A percentile compares a stretch with the other conserved stretches of the same genome.
Conservation (phyloP, 495 filamentous ascomycete species). For the Aspergillus leporis region DNA sequence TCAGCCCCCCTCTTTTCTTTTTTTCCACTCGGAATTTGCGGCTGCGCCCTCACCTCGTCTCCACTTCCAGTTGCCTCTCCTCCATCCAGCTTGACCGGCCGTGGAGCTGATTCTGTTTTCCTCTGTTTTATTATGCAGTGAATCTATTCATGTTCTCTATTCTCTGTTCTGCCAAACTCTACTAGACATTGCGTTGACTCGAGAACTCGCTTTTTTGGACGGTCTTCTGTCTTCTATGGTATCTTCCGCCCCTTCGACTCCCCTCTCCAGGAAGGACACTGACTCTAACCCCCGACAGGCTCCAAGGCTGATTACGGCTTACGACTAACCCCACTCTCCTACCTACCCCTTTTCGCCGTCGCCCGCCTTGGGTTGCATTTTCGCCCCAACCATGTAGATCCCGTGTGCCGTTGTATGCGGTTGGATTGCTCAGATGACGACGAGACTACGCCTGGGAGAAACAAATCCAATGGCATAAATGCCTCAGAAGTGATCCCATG, state of each 20-base stretch:
- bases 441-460: background rate
- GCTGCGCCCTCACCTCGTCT: too few species aligned
- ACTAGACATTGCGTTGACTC: background rate
- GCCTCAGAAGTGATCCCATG: background rate
- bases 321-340: too few species aligned
- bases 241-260: background rate
- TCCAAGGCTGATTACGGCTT: too few species aligned
- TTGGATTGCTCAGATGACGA: background rate
- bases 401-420: background rate
- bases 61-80: too few species aligned
- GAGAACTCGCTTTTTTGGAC: background rate
- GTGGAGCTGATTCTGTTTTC: background rate
- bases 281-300: too few species aligned
- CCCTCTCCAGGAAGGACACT: too few species aligned
- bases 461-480: background rate
- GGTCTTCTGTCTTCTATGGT: background rate
- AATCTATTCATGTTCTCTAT: background rate
- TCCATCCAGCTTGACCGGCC: too few species aligned
- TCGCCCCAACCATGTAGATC: background rate
- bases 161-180: background rate
- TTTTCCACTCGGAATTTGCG: too few species aligned
- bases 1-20: too few species aligned
- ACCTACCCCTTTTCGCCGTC: too few species aligned
- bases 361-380: background rate
- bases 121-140: background rate